phyloP scores from a whole-genome alignment of 2,329 filamentous ascomycete species.

The Leptographium procerum region DNA sequence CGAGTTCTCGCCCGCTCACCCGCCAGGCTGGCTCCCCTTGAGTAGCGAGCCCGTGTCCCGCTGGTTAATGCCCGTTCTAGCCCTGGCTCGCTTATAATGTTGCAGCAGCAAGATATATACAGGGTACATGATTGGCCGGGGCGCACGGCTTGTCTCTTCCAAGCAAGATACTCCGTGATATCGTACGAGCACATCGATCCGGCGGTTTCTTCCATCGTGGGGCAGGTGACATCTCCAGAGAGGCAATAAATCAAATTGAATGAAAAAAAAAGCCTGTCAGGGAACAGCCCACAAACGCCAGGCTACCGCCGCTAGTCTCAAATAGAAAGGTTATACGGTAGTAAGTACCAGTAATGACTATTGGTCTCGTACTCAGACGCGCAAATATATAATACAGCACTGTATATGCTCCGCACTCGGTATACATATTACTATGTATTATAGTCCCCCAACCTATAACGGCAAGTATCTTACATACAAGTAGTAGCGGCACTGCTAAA shows the following conservation, averaged over 20 bases:
- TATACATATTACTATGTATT: not conserved
- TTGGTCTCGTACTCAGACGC: too few relatives aligned
- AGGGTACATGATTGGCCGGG: not conserved
- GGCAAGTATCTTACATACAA: too few relatives aligned
- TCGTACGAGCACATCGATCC: not conserved
- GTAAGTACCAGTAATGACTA: too few relatives aligned
- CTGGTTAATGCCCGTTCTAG: not conserved
- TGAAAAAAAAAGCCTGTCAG: not conserved
- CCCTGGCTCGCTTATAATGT: not conserved
- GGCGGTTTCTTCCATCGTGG: not conserved
- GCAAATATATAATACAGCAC: too few relatives aligned
- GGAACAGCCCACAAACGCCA: not conserved
- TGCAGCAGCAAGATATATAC: not conserved
- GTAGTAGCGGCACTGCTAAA: not conserved
- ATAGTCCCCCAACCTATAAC: not conserved
- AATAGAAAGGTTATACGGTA: too few relatives aligned
- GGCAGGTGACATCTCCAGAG: not conserved
- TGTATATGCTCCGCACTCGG: too few relatives aligned
- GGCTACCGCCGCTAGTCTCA: not conserved
- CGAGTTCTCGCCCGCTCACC: too few relatives aligned
- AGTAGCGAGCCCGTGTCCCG: not conserved
- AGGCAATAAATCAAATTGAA: not conserved
- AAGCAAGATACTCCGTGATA: not conserved
- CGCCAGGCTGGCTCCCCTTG: not conserved
- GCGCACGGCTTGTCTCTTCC: not conserved